Base-by-base conservation (phyloP, 148 eudicot species). In the Camellia sinensis region DNA sequence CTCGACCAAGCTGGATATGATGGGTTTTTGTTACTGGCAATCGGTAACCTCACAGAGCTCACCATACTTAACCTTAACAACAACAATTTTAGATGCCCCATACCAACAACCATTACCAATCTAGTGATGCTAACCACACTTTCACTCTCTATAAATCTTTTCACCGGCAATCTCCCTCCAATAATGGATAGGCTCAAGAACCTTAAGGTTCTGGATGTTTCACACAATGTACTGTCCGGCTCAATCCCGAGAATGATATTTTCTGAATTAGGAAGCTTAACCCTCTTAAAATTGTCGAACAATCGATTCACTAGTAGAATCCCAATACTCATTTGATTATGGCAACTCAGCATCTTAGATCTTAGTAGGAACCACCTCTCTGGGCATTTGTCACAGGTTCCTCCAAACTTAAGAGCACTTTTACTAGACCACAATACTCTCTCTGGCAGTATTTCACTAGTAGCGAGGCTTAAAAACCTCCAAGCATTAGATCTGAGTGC, bases 71-170 rank as follows among this genome's bases (percentile, higher is more conserved):
- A 91, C 83, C 81, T 91, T 6, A 80, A 89, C 67, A 86, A 78
- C 74, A 93, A 91, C 88, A 89, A 87, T 72, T 92, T 93, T 67
- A 80, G 95, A 3, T 93, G 97, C 1, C 90, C 92, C 1, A 87
- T 93, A 37, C 93, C 93, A 2, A 66, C 78, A 3, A 70, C 86
- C 54, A 76, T 93, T 37, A 15, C 82, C 6, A 87, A 81, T 41
- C 86, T 91, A 10, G 83, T n/a, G 45, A 93, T 84, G 37, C 81
- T 93, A 40, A 87, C 88, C 5, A 74, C 50, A 2, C 89, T 93
- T 18, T n/a, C 76, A 5, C 82, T 93, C 5, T 85, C 90, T 0
- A 82, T 78, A 11, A 91, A 91, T 76, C 86, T 80, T 73, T 91
- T 93, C 77, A 88, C 91, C 0, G 90, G 94, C 2, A 78, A 73